phyloP scores from a whole-genome alignment of 2,329 filamentous ascomycete genomes.

The Colletotrichum coccodes region DNA sequence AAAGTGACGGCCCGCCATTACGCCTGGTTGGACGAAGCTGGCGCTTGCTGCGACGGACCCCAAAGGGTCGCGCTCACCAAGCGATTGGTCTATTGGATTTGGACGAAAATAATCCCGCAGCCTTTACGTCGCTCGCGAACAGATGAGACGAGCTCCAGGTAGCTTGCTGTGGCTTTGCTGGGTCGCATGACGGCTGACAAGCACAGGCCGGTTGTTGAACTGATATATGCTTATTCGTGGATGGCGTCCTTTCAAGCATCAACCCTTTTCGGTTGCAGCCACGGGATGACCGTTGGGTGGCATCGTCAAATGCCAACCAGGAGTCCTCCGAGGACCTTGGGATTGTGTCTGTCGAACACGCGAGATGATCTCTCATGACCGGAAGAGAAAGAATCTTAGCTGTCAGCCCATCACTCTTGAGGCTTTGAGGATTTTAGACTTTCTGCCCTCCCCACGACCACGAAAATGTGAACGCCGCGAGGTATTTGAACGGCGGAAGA shows the following conservation, averaged over 20 bases:
- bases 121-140: background rate
- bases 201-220: conserved; percentile 9
- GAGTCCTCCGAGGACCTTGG: background rate
- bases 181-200: background rate
- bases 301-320: background rate
- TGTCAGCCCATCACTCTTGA: background rate
- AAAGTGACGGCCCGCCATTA: too few species aligned
- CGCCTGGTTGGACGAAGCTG: too few species aligned
- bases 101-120: background rate
- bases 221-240: conserved; percentile 1
- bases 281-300: background rate
- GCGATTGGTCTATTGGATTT: background rate
- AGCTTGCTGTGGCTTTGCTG: background rate
- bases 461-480: background rate
- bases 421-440: background rate
- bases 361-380: background rate
- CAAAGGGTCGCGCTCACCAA: too few species aligned
- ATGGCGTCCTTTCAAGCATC: background rate
- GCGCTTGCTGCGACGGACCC: too few species aligned
- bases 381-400: background rate
- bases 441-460: background rate
- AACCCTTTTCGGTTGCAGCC: background rate
- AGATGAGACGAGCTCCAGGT: conserved; percentile 1
- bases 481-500: background rate
- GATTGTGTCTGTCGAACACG: background rate